Evolutionary conservation across 768 basidiomycete genomes (phyloP), one percentile per base, ranked within the genome.

Genomic region (Dentipellis sp.): DNA sequence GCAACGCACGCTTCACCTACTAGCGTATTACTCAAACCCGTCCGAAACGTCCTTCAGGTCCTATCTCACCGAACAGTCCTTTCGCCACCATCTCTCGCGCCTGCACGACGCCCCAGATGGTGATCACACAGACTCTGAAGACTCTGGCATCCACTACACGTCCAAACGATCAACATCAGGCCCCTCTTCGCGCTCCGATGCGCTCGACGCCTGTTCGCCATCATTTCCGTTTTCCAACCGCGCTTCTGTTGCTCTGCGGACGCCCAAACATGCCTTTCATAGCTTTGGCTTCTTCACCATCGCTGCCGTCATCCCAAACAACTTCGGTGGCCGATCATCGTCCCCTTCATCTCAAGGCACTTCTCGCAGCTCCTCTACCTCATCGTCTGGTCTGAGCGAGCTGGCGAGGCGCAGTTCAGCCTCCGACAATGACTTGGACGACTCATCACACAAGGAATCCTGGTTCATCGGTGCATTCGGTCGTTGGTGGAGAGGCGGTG

Each of bases 21-120:
- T 74, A 97, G 95, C 94, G 50, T 93, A 93, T 75, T 81, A 94
- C 67, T 91, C 93, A 36, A 98, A 97, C 70, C 95, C 95, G 21
- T 84, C 87, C 55, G 94, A 97, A 71, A 84, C 84, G 49, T 93
- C 93, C 7, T 97, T 99, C 72, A 84, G 94, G 53, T 78, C 92
- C 17, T 94, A 91, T 73, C 84, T 98, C 62, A 98, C 94, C n/a
- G 94, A 97, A 66, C 90, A 91, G 66, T 94, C 93, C 22, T 97
- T 99, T 69, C 90, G 94, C 53, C 89, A 91, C 55, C 94, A 97
- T 69, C 80, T 97, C 58, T 90, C 83, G 58, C 86, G 85, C 55
- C 81, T 97, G 22, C 22, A 50, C 64, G 86, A 94, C 63, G 85
- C 86, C 64, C 74, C 72, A 49, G 66, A 72, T 56, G 79, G 83